Evolutionary conservation across 2,329 filamentous ascomycete species (phyloP).

Genomic region (Fusarium falciforme): DNA sequence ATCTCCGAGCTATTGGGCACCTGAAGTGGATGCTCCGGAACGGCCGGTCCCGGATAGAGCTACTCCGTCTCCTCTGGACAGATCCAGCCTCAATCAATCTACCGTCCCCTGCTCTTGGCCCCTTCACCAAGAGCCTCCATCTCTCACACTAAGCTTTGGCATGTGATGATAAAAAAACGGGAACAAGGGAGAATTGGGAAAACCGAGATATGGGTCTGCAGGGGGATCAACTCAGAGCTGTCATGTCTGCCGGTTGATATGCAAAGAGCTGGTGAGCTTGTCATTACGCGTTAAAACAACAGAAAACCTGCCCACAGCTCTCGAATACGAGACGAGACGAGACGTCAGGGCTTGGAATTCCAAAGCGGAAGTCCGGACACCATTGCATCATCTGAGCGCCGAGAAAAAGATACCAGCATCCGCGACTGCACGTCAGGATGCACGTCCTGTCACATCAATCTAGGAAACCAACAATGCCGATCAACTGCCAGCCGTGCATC

Average conservation of each 20-base stretch:
- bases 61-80: background rate
- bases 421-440: constrained; percentile 32
- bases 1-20: constrained; percentile 26
- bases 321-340: constrained; percentile 10
- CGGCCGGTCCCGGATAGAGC: constrained; percentile 30
- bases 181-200: constrained; percentile 1
- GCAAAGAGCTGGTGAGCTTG: background rate
- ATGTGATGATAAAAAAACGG: constrained; percentile 27
- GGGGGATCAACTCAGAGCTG: background rate
- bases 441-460: constrained; percentile 13
- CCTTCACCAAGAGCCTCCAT: constrained; percentile 17
- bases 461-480: constrained; percentile 23
- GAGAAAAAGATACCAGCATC: constrained; percentile 14
- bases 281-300: constrained; percentile 28
- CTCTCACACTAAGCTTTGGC: constrained; percentile 14
- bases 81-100: background rate
- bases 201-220: constrained; percentile 10
- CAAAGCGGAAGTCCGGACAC: background rate
- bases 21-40: constrained; percentile 24
- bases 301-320: background rate
- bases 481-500: constrained; percentile 38
- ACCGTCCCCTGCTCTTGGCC: constrained; percentile 1
- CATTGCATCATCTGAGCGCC: constrained; percentile 1
- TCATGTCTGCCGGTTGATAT: background rate
- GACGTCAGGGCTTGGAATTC: background rate